phyloP scores from a whole-genome alignment of 768 basidiomycete species.

The Trametes punicea region DNA sequence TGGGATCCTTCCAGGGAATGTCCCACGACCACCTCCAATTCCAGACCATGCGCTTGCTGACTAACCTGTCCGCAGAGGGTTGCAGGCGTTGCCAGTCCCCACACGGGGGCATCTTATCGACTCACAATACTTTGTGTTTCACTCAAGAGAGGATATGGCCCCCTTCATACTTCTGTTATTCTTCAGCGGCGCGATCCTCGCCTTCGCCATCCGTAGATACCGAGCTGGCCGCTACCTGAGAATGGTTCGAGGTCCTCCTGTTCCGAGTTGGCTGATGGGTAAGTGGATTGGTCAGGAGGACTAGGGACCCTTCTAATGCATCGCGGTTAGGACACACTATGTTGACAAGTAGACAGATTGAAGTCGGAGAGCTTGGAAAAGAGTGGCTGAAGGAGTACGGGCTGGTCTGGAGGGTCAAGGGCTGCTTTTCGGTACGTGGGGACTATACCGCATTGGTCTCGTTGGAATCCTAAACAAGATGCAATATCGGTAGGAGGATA shows the following conservation, averaged over 20 bases:
- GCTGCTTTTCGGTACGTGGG: conserved; percentile 21
- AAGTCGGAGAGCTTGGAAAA: conserved; percentile 24
- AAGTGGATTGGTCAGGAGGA: not conserved
- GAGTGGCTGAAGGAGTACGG: conserved; percentile 23
- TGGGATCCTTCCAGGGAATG: no score
- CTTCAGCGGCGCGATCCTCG: conserved; percentile 4
- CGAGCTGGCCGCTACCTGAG: conserved; percentile 13
- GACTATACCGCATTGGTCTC: not conserved
- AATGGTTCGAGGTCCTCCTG: conserved; percentile 22
- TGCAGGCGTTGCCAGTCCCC: no score
- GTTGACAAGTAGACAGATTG: not conserved
- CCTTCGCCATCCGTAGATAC: conserved; percentile 10
- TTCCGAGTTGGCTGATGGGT: conserved; percentile 20
- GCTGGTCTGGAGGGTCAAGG: conserved; percentile 17
- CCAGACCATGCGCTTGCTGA: no score
- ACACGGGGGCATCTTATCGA: no score
- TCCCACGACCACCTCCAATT: no score
- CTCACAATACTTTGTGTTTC: no score
- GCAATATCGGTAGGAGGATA: conserved; percentile 12
- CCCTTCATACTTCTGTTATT: not conserved
- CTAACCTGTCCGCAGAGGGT: no score
- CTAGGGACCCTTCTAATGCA: not conserved
- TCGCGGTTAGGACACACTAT: not conserved
- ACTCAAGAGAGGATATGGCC: no score
- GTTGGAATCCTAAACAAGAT: no score